Evolutionary conservation across 2,329 filamentous ascomycete species (phyloP), one percentile per base, ranked within the genome.

Genomic region (Ambrosiella xylebori): DNA sequence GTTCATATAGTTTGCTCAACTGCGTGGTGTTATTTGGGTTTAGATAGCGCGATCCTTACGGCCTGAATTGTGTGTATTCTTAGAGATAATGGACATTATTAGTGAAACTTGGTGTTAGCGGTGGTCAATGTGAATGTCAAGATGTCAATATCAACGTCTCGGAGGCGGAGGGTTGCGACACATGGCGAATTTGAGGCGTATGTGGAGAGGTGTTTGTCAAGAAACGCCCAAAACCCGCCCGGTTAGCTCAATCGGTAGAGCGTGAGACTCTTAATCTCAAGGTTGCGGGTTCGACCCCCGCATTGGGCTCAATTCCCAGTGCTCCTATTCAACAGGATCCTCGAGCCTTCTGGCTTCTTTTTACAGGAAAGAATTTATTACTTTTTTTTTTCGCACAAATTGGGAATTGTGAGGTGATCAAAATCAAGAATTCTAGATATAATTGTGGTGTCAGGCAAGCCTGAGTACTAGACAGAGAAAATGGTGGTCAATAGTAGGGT

Each of bases 221-320:
- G n/a, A 11, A 41, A 7, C 3, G 2, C 6, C 40, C 6, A 41
- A 41, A 41, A 4, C 40, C 1, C 8, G 75, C 75, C 75, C 71
- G 74, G 76, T 74, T 81, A 81, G 78, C 78, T 81, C 78, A 81
- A 80, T 81, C 76, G 76, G 77, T 82, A 84, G 80, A 84, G 80
- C 80, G 80, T 83, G 76, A 81, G 80, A 82, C 80, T 83, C 80
- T 78, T 78, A 78, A 70, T 70, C 68, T 70, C 66, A 70, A 70
- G 68, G 69, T 67, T 70, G 68, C 67, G 68, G 68, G 69, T 70
- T 70, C 67, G 68, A 69, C 67, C 68, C 67, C 68, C 68, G 66
- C 66, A 61, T 59, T 62, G 63, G 63, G 63, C 58, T 63, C 60
- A 61, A 62, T 56, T 61, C 61, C 58, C 59, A 56, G 51, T 61